A percentile compares a stretch with the other conserved stretches of the same genome.
Conservation (phyloP, 805 yeast species). For the Maudiozyma pseudohumilis region DNA sequence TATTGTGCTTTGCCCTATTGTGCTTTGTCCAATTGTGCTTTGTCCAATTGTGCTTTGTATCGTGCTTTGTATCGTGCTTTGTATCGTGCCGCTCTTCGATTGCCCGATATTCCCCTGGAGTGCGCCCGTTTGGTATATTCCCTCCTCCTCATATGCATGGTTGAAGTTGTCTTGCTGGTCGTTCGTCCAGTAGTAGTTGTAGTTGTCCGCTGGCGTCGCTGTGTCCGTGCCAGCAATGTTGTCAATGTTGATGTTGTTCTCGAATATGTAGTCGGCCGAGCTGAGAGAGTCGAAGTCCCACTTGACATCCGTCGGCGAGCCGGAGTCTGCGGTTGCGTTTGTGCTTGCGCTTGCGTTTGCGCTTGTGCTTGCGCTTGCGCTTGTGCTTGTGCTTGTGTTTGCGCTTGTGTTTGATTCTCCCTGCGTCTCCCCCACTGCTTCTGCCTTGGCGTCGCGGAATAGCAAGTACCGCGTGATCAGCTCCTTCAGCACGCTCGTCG, state of each 20-base stretch:
- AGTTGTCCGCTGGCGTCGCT: too few relatives aligned
- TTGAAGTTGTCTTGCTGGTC: slow-evolving; percentile 20
- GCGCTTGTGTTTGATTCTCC: too few relatives aligned
- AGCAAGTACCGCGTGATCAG: slow-evolving; percentile 60
- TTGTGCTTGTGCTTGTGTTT: too few relatives aligned
- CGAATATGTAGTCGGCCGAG: slow-evolving; percentile 61
- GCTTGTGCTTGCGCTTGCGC: slow-evolving; percentile 10
- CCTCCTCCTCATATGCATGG: slow-evolving; percentile 29
- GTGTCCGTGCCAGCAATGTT: too few relatives aligned
- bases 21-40: too few relatives aligned
- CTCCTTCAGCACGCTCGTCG: slow-evolving; percentile 58
- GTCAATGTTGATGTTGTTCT: slow-evolving; percentile 48
- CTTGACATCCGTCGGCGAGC: slow-evolving; percentile 40
- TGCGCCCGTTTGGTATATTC: slow-evolving; percentile 20
- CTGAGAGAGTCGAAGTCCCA: slow-evolving; percentile 89
- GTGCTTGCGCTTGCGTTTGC: slow-evolving; percentile 3
- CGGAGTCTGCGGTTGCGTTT: slow-evolving; percentile 4
- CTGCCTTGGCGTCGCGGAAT: slow-evolving; percentile 61
- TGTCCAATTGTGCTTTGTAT: too few relatives aligned
- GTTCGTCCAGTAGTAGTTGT: slow-evolving; percentile 18
- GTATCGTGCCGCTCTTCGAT: too few relatives aligned
- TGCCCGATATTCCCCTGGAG: too few relatives aligned
- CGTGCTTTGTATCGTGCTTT: too few relatives aligned
- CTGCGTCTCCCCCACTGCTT: too few relatives aligned
- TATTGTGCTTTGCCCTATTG: too few relatives aligned